phyloP scores from a whole-genome alignment of 805 yeast species.

The Ogataea nitratoaversa region DNA sequence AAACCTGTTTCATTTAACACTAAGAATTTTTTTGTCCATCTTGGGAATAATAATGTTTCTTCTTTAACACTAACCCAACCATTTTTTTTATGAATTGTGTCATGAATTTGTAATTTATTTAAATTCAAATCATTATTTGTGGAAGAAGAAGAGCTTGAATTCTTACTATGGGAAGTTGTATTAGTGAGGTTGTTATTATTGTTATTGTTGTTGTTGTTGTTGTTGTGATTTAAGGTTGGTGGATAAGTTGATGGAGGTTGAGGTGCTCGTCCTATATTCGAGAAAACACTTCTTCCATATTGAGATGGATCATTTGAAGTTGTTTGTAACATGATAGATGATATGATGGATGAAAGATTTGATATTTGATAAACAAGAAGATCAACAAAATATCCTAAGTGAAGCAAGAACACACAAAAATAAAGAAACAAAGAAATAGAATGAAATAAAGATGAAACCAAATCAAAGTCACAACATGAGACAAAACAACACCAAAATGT shows the following conservation, averaged over 20 bases:
- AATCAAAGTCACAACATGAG: too few species aligned
- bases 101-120: slow-evolving; percentile 25
- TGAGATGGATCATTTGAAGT: too few species aligned
- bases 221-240: too few species aligned
- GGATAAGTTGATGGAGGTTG: slow-evolving; percentile 13
- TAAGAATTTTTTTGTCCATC: slow-evolving; percentile 89
- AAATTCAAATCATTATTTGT: slow-evolving; percentile 21
- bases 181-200: slow-evolving; percentile 9
- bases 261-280: slow-evolving; percentile 24
- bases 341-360: not conserved
- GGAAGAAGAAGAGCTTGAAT: slow-evolving; percentile 29
- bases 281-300: slow-evolving; percentile 15
- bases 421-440: too few species aligned
- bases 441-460: too few species aligned
- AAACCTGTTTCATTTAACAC: slow-evolving; percentile 72
- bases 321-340: not conserved
- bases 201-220: slow-evolving; percentile 6
- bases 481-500: too few species aligned
- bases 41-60: slow-evolving; percentile 81
- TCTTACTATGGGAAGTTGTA: slow-evolving; percentile 26
- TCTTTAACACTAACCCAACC: slow-evolving; percentile 95
- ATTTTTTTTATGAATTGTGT: slow-evolving; percentile 37
- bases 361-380: too few species aligned
- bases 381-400: too few species aligned
- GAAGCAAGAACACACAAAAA: too few species aligned